Evolutionary conservation across 768 basidiomycete genomes (phyloP).

Genomic region (Hericium erinaceus): DNA sequence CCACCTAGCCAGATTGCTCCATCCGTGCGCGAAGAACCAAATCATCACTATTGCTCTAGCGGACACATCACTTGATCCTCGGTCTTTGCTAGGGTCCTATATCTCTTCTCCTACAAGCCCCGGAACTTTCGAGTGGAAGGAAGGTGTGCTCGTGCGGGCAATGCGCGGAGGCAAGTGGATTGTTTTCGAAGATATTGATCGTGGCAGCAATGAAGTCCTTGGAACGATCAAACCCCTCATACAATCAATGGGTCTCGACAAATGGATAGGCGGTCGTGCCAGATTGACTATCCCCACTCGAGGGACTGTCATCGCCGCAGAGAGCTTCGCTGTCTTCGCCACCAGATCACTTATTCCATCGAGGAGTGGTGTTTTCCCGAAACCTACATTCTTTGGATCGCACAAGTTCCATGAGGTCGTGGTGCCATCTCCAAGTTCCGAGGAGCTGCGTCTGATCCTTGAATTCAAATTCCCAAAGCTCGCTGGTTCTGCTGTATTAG

Average conservation of each 20-base stretch:
- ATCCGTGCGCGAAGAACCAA: conserved; percentile 52
- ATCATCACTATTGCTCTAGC: conserved; percentile 85
- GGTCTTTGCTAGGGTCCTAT: conserved; percentile 88
- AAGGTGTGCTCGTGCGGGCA: conserved; percentile 84
- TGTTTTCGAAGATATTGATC: conserved; percentile 87
- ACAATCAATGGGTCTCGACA: conserved; percentile 58
- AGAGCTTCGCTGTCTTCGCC: conserved; percentile 81
- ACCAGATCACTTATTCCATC: conserved; percentile 62
- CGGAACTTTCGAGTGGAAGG: conserved; percentile 93
- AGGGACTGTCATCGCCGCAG: conserved; percentile 64
- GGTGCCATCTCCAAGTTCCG: conserved; percentile 47
- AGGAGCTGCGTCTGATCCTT: conserved; percentile 68
- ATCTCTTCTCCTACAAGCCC: conserved; percentile 75
- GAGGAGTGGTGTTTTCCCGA: conserved; percentile 37
- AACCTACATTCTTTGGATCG: conserved; percentile 71
- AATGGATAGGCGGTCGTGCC: conserved; percentile 69
- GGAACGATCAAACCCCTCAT: conserved; percentile 79
- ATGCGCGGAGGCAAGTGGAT: conserved; percentile 90
- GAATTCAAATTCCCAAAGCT: conserved; percentile 57
- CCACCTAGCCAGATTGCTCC: conserved; percentile 61
- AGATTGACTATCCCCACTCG: conserved; percentile 65
- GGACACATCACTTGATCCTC: conserved; percentile 91
- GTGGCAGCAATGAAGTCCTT: conserved; percentile 82
- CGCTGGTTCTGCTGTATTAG: conserved; percentile 33
- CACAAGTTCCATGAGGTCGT: conserved; percentile 75